phyloP scores from a whole-genome alignment of 2,329 filamentous ascomycete genomes.

The Keithomyces neogunnii region DNA sequence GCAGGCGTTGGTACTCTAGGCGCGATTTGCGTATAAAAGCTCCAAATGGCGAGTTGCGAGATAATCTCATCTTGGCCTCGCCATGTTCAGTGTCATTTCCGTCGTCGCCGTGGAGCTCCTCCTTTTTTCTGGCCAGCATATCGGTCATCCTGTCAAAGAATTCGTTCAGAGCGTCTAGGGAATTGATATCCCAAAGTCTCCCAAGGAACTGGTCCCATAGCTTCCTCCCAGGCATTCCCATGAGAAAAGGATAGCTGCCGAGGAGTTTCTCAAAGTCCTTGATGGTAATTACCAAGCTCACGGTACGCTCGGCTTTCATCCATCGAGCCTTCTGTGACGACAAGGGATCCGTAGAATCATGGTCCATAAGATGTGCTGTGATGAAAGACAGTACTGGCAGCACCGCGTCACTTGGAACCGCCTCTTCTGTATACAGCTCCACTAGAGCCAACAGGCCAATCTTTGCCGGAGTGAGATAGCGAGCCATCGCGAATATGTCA shows the following conservation, averaged over 20 bases:
- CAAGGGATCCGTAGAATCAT: slow-evolving; percentile 18
- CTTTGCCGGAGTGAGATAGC: slow-evolving; percentile 83
- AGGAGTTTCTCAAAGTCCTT: slow-evolving; percentile 53
- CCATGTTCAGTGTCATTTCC: slow-evolving; percentile 28
- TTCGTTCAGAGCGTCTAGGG: slow-evolving; percentile 67
- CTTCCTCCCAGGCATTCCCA: slow-evolving; percentile 62
- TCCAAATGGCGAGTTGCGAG: slow-evolving; percentile 71
- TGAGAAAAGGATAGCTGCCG: slow-evolving; percentile 38
- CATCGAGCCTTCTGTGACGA: slow-evolving; percentile 28
- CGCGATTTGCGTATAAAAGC: slow-evolving; percentile 68
- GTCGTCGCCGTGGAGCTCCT: slow-evolving; percentile 49
- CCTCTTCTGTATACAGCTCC: slow-evolving; percentile 68
- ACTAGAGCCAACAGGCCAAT: slow-evolving; percentile 74
- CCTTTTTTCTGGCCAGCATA: slow-evolving; percentile 53
- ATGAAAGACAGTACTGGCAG: slow-evolving; percentile 74
- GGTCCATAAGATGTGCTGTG: slow-evolving; percentile 57
- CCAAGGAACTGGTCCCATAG: slow-evolving; percentile 82
- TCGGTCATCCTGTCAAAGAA: slow-evolving; percentile 58
- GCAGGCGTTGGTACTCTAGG: slow-evolving; percentile 71
- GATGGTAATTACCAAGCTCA: slow-evolving; percentile 45
- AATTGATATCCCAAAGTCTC: slow-evolving; percentile 76
- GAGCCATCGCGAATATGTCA: slow-evolving; percentile 48
- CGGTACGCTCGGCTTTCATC: slow-evolving; percentile 39
- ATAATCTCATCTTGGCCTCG: slow-evolving; percentile 49
- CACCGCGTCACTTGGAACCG: slow-evolving; percentile 60